A percentile compares a stretch with the other conserved stretches of the same genome.
These are phyloP conservation scores for Euptelea pleiosperma DNA, from an alignment of 164 flowering plant species.

Conservation along the genomic window DNA sequence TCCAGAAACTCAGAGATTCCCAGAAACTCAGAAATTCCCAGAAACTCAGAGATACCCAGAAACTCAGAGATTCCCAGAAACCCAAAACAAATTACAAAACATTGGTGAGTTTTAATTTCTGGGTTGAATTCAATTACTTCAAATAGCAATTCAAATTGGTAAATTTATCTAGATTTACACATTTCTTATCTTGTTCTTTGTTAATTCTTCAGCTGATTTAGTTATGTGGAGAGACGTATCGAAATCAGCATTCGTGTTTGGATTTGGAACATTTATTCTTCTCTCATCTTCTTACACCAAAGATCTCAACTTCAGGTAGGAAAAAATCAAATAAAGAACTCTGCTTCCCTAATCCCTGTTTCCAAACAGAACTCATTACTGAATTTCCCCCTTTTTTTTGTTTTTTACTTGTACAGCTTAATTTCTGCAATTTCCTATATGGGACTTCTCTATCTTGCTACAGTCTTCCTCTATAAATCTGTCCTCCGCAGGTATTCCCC, in stretches of 20 bases:
- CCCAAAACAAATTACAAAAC: constrained; percentile 53
- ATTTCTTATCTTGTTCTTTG: background rate
- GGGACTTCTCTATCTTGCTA: constrained; percentile 77
- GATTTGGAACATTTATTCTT: constrained; percentile 65
- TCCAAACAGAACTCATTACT: constrained; percentile 5
- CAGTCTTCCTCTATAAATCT: constrained; percentile 59
- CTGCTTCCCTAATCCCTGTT: no score
- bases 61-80: constrained; percentile 25
- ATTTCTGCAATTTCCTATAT: constrained; percentile 72
- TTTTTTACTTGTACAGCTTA: constrained; percentile 48
- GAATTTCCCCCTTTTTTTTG: background rate
- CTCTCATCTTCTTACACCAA: constrained; percentile 76
- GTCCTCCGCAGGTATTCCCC: constrained; percentile 53
- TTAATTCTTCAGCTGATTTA: constrained; percentile 56
- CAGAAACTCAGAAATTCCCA: no score
- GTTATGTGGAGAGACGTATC: constrained; percentile 93
- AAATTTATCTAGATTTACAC: background rate
- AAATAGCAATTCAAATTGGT: background rate
- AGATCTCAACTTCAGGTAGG: constrained; percentile 77
- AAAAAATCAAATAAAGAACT: background rate
- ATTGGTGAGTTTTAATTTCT: constrained; percentile 47
- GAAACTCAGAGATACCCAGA: no score
- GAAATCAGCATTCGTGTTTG: constrained; percentile 75
- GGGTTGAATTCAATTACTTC: background rate
- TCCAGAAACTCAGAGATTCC: no score